phyloP scores from a whole-genome alignment of 2,329 filamentous ascomycete species.

The Seiridium unicorne region DNA sequence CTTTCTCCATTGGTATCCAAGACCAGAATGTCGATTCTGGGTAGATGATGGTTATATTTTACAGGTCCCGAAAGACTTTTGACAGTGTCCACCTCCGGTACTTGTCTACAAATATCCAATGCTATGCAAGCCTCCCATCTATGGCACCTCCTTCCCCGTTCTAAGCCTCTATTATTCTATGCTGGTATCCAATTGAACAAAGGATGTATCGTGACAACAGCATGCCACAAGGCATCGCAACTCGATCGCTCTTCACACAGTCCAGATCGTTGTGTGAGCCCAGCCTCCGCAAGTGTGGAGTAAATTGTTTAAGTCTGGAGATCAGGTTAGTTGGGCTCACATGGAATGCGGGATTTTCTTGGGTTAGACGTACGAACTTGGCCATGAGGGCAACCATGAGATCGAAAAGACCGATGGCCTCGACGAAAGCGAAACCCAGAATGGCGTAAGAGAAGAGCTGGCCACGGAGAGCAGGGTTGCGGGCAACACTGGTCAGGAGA shows the following conservation, averaged over 20 bases:
- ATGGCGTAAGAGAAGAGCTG: conserved; percentile 97
- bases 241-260: conserved; percentile 25
- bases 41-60: conserved; percentile 20
- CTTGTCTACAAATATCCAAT: conserved; percentile 29
- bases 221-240: conserved; percentile 18
- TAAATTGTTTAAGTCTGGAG: conserved; percentile 30
- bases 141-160: conserved; percentile 17
- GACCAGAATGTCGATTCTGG: conserved; percentile 5
- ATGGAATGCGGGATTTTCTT: conserved; percentile 10
- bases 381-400: conserved; percentile 92
- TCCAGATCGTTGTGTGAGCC: conserved; percentile 24
- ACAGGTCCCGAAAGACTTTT: conserved; percentile 17
- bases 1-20: conserved; percentile 3
- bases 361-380: conserved; percentile 68
- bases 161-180: conserved; percentile 33
- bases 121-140: conserved; percentile 28
- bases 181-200: conserved; percentile 29
- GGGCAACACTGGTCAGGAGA: conserved; percentile 84
- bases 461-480: conserved; percentile 91
- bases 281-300: conserved; percentile 25
- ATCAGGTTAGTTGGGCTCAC: conserved; percentile 10
- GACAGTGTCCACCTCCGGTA: conserved; percentile 14
- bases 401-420: conserved; percentile 87
- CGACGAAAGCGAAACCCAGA: conserved; percentile 93
- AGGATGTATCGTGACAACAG: conserved; percentile 17